Evolutionary conservation across 2,329 filamentous ascomycete species (phyloP).

Genomic region (Trichoderma polysporum): DNA sequence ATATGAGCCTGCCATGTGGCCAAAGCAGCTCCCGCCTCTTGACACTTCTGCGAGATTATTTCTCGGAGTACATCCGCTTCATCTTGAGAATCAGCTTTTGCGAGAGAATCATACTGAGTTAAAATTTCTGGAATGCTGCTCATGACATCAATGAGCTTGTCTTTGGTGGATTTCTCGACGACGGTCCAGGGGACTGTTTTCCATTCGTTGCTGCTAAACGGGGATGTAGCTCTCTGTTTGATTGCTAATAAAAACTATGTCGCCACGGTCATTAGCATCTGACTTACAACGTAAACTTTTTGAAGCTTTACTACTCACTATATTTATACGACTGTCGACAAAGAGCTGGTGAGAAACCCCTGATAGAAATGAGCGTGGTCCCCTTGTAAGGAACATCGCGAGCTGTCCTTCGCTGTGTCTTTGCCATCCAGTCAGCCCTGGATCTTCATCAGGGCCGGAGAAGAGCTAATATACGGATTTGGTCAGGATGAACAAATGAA

Average conservation of each 20-base stretch:
- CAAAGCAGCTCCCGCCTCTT: neutral
- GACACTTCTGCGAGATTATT: neutral
- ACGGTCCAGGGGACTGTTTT: conserved; percentile 1
- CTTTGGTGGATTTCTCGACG: conserved; percentile 4
- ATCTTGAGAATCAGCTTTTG: neutral
- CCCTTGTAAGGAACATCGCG: conserved; percentile 11
- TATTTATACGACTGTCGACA: conserved; percentile 8
- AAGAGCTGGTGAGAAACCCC: conserved; percentile 10
- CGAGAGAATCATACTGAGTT: neutral
- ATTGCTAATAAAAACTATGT: neutral
- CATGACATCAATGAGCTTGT: conserved; percentile 2
- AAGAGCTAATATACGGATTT: neutral
- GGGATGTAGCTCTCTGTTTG: neutral
- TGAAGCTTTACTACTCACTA: neutral
- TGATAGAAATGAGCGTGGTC: neutral
- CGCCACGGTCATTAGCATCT: neutral
- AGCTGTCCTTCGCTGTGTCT: conserved; percentile 17
- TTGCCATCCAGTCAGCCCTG: neutral
- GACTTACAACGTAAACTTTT: no score
- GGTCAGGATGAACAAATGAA: neutral
- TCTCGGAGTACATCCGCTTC: neutral
- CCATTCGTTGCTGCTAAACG: conserved; percentile 4
- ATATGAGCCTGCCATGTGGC: neutral
- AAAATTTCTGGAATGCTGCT: neutral
- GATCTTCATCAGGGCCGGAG: conserved; percentile 5